Evolutionary conservation across 495 filamentous ascomycete species (phyloP), one percentile per base, ranked within the genome.

Genomic region (Podospora sp.): DNA sequence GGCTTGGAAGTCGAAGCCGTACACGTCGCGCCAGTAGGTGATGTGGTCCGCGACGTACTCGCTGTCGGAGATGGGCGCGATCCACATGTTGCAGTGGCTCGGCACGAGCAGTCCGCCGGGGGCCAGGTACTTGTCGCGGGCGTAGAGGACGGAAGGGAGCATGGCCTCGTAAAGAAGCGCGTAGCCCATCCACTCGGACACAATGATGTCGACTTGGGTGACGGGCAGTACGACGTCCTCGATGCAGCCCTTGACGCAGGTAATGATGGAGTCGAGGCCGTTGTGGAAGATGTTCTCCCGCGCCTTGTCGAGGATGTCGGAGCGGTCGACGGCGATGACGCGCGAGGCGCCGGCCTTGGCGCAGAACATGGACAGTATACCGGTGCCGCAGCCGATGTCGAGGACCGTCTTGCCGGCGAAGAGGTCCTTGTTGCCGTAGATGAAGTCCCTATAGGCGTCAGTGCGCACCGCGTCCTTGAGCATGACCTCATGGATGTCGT

Each of bases 181-280:
- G 83, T 99, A 99, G 55, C 95, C 95, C 95, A 99, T 99, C 95
- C 95, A 99, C 81, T 99, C 95, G 33, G 92, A 96, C 68, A 99
- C 92, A 80, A 99, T 99, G 74, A 99, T 94, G 78, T 99, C 95
- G 71, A 99, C 96, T 74, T 96, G 88, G 33, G 85, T 82, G 70
- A 94, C 94, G 24, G 96, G 95, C 25, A 99, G 88, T 24, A 82
- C 71, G 36, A 97, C 93, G 71, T 99, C 96, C 80, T 99, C 95
- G 88, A 99, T 94, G 82, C 93, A 93, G 56, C 96, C 95, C 79
- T 95, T 91, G 59, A 99, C 82, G 24, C 95, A 89, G 21, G 93
- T 97, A 77, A 99, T 94, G 80, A 89, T 89, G 76, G 87, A 82
- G 35, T 88, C 81, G 77, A 99, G 89, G 36, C 90, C 90, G 75